Percentiles rank a stretch among this genome's conserved stretches.
These are phyloP conservation scores for Nectriaceae sp. DNA, from an alignment of 2,329 filamentous ascomycete genomes.

Conservation along the genomic window DNA sequence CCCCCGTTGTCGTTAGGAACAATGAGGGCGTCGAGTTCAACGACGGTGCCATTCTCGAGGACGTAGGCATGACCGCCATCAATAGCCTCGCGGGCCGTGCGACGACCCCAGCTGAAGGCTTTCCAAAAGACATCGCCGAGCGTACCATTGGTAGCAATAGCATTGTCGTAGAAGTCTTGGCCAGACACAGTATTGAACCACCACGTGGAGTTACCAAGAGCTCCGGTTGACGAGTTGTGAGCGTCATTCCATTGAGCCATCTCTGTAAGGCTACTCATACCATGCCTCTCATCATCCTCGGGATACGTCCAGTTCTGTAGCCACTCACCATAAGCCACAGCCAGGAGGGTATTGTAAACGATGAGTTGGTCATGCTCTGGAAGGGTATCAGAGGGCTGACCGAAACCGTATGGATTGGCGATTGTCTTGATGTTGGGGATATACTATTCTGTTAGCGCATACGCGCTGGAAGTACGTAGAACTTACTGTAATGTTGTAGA, in stretches of 20 bases:
- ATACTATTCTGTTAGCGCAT: not conserved
- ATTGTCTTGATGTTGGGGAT: constrained; percentile 1
- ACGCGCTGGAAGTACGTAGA: not conserved
- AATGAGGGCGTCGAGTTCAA: constrained; percentile 8
- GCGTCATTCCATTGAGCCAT: constrained; percentile 21
- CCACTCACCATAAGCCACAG: constrained; percentile 21
- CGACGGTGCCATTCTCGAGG: constrained; percentile 4
- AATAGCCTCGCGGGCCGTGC: constrained; percentile 4
- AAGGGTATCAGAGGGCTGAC: constrained; percentile 10
- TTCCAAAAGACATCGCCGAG: constrained; percentile 7
- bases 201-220: constrained; percentile 19
- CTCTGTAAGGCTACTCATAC: constrained; percentile 14
- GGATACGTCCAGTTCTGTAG: constrained; percentile 17
- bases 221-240: constrained; percentile 15
- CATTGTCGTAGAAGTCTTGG: constrained; percentile 13
- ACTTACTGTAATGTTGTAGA: constrained; percentile 10
- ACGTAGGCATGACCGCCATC: constrained; percentile 1
- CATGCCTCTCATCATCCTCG: constrained; percentile 10
- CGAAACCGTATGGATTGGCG: constrained; percentile 14
- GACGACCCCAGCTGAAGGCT: constrained; percentile 9
- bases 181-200: constrained; percentile 16
- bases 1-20: constrained; percentile 6
- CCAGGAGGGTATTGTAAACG: constrained; percentile 16
- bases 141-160: constrained; percentile 8
- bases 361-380: constrained; percentile 11